Evolutionary conservation across 2,329 filamentous ascomycete species (phyloP), one percentile per base, ranked within the genome.

Genomic region (Orbilia quercus): DNA sequence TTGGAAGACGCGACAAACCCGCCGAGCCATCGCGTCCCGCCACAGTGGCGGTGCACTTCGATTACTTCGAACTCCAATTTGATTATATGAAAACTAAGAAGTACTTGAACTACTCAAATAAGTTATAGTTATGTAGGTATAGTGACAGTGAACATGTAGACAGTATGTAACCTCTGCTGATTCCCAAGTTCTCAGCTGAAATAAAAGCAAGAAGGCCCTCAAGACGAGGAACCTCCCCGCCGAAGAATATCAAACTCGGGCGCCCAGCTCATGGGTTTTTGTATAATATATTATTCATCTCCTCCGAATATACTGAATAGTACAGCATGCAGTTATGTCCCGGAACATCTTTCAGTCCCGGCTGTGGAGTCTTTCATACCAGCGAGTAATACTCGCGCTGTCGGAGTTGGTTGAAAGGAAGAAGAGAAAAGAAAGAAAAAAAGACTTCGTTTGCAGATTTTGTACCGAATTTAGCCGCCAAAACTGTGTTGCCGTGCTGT

Each of bases 101-200:
- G n/a, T n/a, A n/a, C n/a, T n/a, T n/a, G n/a, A n/a, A n/a, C n/a
- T n/a, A n/a, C n/a, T n/a, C n/a, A n/a, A n/a, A n/a, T n/a, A n/a
- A n/a, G n/a, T n/a, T n/a, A n/a, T 31, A 31, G 5, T 9, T 31
- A 31, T 4, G 28, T 31, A 31, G 28, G 28, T 31, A 31, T 9
- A 31, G 28, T 9, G 4, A 31, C 28, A 31, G 9, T 31, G 4
- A 4, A 31, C 28, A 31, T n/a, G 36, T 38, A 47, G 31, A 44
- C 20, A 34, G 18, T 14, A 74, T 74, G 70, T 74, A 74, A 74
- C 70, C 70, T 44, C 70, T 67, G 70, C 70, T 74, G 70, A 74
- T 74, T 74, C 70, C 70, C 70, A 67, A 74, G 66, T 74, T 74
- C 48, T 74, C 70, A 74, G 60, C 34, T 66, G 45, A 74, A 66